A percentile compares a stretch with the other conserved stretches of the same genome.
phyloP scores from a whole-genome alignment of 164 flowering plant genomes.

The Hamamelis virginiana region DNA sequence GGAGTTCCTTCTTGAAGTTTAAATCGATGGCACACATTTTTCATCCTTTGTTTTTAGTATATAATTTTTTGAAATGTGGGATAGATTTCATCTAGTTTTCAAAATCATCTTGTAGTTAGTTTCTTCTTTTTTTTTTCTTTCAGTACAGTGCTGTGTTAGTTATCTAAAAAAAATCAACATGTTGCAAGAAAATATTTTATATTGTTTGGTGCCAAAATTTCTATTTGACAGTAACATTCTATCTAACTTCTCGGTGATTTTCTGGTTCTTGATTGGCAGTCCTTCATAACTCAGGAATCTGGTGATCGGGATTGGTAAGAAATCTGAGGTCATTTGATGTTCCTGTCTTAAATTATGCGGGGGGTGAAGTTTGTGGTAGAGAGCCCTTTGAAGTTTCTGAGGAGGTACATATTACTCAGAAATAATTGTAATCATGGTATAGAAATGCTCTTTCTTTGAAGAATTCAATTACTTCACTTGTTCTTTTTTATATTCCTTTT shows the following conservation, averaged over 20 bases:
- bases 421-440: neutral
- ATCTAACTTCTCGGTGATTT: neutral
- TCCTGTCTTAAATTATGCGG: constrained; percentile 71
- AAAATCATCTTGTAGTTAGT: neutral
- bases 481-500: neutral
- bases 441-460: neutral
- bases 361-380: constrained; percentile 18
- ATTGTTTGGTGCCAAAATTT: neutral
- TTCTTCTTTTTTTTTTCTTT: neutral
- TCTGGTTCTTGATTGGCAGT: constrained; percentile 43
- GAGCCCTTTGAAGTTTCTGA: constrained; percentile 48
- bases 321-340: constrained; percentile 64
- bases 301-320: constrained; percentile 76
- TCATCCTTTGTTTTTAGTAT: neutral
- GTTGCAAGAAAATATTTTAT: too few relatives aligned
- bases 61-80: neutral
- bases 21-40: too few relatives aligned
- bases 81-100: neutral
- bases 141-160: too few relatives aligned
- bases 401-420: too few relatives aligned
- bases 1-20: too few relatives aligned
- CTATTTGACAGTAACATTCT: neutral
- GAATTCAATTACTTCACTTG: constrained; percentile 6
- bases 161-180: too few relatives aligned
- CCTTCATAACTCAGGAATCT: constrained; percentile 91